These are phyloP conservation scores for Russula compacta DNA, from an alignment of 768 basidiomycete genomes.

Conservation along the genomic window DNA sequence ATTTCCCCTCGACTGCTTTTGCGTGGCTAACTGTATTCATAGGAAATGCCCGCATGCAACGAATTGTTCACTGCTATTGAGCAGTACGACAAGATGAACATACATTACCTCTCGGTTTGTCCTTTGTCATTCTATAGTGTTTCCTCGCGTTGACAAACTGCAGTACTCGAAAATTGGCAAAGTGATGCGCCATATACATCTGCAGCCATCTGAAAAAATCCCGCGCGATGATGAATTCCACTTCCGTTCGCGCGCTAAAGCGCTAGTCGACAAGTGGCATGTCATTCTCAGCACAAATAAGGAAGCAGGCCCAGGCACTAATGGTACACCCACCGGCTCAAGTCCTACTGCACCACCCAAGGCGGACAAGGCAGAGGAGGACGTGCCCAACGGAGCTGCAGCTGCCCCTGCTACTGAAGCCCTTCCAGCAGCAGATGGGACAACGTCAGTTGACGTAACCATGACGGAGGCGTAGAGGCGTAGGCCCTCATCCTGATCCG, in stretches of 20 bases:
- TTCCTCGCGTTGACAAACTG: background rate
- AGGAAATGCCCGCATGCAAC: constrained; percentile 76
- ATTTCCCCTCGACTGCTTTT: background rate
- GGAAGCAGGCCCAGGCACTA: constrained; percentile 11
- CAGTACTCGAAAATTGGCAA: constrained; percentile 74
- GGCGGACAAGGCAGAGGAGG: constrained; percentile 9
- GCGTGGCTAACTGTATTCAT: constrained; percentile 3
- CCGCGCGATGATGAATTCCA: constrained; percentile 60
- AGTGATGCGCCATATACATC: constrained; percentile 82
- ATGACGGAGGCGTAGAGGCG: constrained; percentile 10
- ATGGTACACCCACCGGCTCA: constrained; percentile 10
- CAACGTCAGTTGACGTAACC: constrained; percentile 15
- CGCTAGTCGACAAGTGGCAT: constrained; percentile 64
- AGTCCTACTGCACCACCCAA: constrained; percentile 14
- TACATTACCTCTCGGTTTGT: constrained; percentile 56
- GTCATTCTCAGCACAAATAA: constrained; percentile 36
- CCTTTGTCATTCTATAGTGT: background rate
- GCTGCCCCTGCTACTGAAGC: background rate
- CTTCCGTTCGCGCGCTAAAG: constrained; percentile 61
- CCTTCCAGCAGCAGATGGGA: constrained; percentile 12
- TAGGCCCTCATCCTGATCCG: background rate
- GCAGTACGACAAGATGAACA: constrained; percentile 64
- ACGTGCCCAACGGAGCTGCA: constrained; percentile 1
- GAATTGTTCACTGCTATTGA: constrained; percentile 70
- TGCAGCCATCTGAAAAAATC: constrained; percentile 43